Conservation (phyloP, 2,329 filamentous ascomycete genomes). For the Pseudogymnoascus sp. region DNA sequence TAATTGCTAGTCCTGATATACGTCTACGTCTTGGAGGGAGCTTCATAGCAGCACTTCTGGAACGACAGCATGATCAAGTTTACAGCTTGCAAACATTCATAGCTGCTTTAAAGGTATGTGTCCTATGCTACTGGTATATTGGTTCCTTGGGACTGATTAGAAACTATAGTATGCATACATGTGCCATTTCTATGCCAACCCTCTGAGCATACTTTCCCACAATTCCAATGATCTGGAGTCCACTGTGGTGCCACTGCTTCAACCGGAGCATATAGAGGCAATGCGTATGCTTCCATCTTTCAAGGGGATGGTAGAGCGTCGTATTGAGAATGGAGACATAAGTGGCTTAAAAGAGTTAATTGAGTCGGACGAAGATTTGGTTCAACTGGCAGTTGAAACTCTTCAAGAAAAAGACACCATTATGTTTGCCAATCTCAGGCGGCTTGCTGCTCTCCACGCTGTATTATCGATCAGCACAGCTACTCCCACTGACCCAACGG, state of each 20-base stretch:
- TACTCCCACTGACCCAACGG: constrained; percentile 25
- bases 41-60: constrained; percentile 55
- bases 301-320: constrained; percentile 42
- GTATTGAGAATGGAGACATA: constrained; percentile 36
- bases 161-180: constrained; percentile 65
- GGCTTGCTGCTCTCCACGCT: background rate
- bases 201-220: constrained; percentile 56
- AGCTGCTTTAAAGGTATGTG: constrained; percentile 55
- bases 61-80: constrained; percentile 68
- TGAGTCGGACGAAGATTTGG: background rate
- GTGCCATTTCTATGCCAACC: constrained; percentile 77
- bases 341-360: constrained; percentile 16
- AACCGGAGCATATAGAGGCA: constrained; percentile 57
- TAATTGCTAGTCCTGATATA: constrained; percentile 49
- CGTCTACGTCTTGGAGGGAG: constrained; percentile 55
- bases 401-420: background rate
- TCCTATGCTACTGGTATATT: background rate
- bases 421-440: background rate
- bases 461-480: background rate
- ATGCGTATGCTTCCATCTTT: constrained; percentile 64
- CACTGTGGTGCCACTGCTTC: constrained; percentile 32
- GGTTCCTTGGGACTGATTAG: constrained; percentile 14
- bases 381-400: background rate
- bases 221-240: constrained; percentile 25
- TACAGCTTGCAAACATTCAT: constrained; percentile 67